A percentile compares a stretch with the other conserved stretches of the same genome.
These are phyloP conservation scores for Epichloe brachyelytri DNA, from an alignment of 2,329 filamentous ascomycete species.

Conservation along the genomic window DNA sequence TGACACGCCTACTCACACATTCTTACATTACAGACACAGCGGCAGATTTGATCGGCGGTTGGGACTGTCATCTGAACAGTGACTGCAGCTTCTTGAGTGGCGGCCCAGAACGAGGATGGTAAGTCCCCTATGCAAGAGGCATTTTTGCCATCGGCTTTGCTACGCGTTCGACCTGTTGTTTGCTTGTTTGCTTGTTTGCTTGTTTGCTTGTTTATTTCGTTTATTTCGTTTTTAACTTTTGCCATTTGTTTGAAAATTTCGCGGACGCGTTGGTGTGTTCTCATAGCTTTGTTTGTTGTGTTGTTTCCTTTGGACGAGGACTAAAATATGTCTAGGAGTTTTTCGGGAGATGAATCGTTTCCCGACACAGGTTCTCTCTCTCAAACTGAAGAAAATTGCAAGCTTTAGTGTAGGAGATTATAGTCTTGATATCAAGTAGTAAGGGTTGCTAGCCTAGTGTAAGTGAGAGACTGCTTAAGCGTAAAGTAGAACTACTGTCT, in stretches of 20 bases:
- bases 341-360: constrained; percentile 46
- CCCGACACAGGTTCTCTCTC: constrained; percentile 25
- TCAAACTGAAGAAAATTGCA: constrained; percentile 16
- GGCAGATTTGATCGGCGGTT: constrained; percentile 45
- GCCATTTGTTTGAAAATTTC: background rate
- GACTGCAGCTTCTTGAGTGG: constrained; percentile 71
- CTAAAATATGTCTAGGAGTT: constrained; percentile 23
- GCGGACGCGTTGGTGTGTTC: constrained; percentile 5
- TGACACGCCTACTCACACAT: background rate
- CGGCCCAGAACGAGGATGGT: constrained; percentile 86
- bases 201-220: no score
- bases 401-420: constrained; percentile 12
- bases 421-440: no score
- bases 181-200: background rate
- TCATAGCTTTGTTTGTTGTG: background rate
- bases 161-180: background rate
- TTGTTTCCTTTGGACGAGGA: background rate
- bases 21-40: constrained; percentile 4
- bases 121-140: constrained; percentile 17
- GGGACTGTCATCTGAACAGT: constrained; percentile 68
- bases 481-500: no score
- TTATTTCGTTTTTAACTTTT: background rate
- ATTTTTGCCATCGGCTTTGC: background rate
- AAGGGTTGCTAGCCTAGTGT: no score
- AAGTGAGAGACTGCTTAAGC: no score